These are phyloP conservation scores for Lodderomyces parapsilosis DNA, from an alignment of 1,139 yeast genomes.

Conservation along the genomic window DNA sequence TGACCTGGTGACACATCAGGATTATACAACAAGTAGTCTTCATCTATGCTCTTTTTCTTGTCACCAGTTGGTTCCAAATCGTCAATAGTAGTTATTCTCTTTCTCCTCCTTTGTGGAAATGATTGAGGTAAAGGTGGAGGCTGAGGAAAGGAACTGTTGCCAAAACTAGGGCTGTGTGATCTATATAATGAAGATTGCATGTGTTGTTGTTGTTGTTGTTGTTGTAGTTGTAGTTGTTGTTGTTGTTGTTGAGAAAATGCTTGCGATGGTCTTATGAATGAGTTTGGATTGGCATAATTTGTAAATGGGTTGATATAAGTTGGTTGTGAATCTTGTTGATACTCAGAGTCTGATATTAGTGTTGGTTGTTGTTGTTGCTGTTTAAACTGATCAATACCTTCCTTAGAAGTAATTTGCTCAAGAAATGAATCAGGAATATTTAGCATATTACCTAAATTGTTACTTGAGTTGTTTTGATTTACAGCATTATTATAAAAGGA, in stretches of 20 bases:
- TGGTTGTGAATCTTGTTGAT: slow-evolving; percentile 4
- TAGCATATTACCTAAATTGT: slow-evolving; percentile 26
- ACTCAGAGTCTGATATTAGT: slow-evolving; percentile 4
- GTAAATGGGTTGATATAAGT: slow-evolving; percentile 29
- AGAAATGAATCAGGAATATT: slow-evolving; percentile 33
- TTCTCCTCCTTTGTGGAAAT: slow-evolving; percentile 23
- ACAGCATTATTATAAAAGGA: neutral
- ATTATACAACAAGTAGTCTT: slow-evolving; percentile 40
- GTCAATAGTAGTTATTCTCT: slow-evolving; percentile 38
- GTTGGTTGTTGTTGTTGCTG: slow-evolving; percentile 8
- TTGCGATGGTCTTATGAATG: slow-evolving; percentile 24
- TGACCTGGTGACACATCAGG: slow-evolving; percentile 48
- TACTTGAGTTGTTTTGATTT: slow-evolving; percentile 4
- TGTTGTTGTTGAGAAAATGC: slow-evolving; percentile 5
- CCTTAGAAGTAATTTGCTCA: slow-evolving; percentile 22
- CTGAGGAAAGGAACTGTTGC: neutral
- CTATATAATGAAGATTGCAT: slow-evolving; percentile 4
- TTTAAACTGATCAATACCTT: slow-evolving; percentile 11
- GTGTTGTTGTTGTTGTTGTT: slow-evolving; percentile 11
- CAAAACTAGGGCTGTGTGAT: neutral
- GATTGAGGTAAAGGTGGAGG: slow-evolving; percentile 18
- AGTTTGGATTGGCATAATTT: slow-evolving; percentile 41
- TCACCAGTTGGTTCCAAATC: slow-evolving; percentile 16
- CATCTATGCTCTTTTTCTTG: slow-evolving; percentile 25
- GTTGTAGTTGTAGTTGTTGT: slow-evolving; percentile 15